Conservation (phyloP, 352 stramenopile species). For the Globisporangium orthogonon region DNA sequence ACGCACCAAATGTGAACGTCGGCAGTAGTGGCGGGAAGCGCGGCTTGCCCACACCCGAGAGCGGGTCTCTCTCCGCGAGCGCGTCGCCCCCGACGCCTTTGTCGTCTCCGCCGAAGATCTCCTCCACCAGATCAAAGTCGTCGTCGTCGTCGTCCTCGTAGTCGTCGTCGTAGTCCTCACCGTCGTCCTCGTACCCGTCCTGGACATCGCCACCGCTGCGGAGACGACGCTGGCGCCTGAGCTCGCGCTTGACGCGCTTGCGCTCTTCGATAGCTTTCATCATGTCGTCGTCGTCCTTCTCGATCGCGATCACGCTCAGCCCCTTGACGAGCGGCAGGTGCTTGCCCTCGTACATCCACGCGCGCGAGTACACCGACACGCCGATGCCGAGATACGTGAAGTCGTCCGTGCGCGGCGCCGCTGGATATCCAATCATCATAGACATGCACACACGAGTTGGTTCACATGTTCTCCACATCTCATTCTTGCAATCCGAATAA, state of each 20-base stretch:
- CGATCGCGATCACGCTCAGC: conserved; percentile 41
- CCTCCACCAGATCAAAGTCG: conserved; percentile 24
- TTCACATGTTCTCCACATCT: too few relatives aligned
- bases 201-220: too few relatives aligned
- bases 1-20: conserved; percentile 40
- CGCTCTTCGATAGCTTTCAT: conserved; percentile 60
- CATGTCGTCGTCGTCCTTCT: conserved; percentile 36
- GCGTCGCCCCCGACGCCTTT: conserved; percentile 15
- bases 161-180: conserved; percentile 9
- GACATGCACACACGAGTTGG: conserved; percentile 1
- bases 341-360: conserved; percentile 52
- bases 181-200: conserved; percentile 20
- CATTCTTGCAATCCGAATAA: neutral
- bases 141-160: conserved; percentile 26
- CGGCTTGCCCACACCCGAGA: conserved; percentile 33
- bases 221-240: conserved; percentile 8
- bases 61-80: conserved; percentile 41
- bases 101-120: conserved; percentile 20
- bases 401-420: conserved; percentile 32
- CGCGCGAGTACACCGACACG: conserved; percentile 48
- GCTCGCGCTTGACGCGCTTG: conserved; percentile 60
- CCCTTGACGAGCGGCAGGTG: conserved; percentile 49
- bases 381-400: conserved; percentile 62
- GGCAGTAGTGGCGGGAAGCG: conserved; percentile 33
- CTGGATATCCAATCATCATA: conserved; percentile 12